Conservation (phyloP, 805 yeast species). For the Yamadazyma akitaensis region DNA sequence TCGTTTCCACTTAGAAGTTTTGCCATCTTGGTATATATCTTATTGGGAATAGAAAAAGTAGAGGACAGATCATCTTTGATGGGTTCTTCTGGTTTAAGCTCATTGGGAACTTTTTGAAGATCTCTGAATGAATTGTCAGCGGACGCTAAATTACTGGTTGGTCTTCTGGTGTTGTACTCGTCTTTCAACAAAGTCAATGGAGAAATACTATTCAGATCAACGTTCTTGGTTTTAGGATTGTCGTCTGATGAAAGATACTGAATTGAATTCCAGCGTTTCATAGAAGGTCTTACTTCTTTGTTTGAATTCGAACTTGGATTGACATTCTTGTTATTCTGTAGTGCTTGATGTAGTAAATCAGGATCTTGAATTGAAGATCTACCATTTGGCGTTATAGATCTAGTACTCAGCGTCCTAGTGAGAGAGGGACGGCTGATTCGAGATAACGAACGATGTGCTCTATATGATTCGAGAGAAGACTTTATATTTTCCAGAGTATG, state of each 20-base stretch:
- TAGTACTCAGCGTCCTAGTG: background rate
- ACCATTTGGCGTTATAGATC: background rate
- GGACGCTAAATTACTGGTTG: constrained; percentile 11
- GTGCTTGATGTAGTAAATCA: constrained; percentile 2
- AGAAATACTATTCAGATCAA: constrained; percentile 17
- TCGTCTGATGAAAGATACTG: constrained; percentile 8
- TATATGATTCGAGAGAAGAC: background rate
- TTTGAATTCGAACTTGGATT: background rate
- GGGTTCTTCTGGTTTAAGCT: background rate
- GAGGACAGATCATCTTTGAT: background rate
- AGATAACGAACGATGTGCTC: constrained; percentile 12
- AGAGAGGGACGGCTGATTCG: constrained; percentile 2
- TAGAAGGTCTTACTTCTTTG: constrained; percentile 7
- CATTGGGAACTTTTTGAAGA: background rate
- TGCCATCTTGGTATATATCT: constrained; percentile 17
- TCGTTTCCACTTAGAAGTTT: constrained; percentile 4
- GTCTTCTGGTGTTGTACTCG: constrained; percentile 23
- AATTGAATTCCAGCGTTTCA: constrained; percentile 16
- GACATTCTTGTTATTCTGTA: background rate
- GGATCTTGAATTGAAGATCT: background rate
- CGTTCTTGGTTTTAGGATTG: background rate
- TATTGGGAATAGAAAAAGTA: constrained; percentile 10
- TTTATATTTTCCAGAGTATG: constrained; percentile 1
- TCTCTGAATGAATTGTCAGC: constrained; percentile 8
- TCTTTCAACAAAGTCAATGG: constrained; percentile 28